These are phyloP conservation scores for Phialocephala sp. DNA, from an alignment of 2,329 filamentous ascomycete genomes.

Conservation along the genomic window DNA sequence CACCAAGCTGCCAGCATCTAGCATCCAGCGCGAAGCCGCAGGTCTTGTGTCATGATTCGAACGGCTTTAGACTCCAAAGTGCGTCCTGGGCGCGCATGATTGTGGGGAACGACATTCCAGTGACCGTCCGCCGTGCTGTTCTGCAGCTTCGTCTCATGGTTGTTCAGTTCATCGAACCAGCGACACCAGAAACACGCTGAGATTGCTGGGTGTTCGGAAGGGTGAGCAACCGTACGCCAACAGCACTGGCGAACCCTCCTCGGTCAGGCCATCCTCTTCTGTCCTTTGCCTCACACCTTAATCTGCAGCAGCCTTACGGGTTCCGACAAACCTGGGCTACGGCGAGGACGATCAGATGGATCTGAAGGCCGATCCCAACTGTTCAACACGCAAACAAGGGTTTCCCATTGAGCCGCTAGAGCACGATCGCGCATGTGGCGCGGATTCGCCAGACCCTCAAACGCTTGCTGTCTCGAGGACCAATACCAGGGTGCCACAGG, in stretches of 20 bases:
- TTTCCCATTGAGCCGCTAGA: conserved; percentile 24
- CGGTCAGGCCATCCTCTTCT: conserved; percentile 6
- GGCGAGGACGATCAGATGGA: conserved; percentile 11
- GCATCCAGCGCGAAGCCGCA: not conserved
- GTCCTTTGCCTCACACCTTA: conserved; percentile 12
- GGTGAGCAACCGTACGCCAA: conserved; percentile 27
- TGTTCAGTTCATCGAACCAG: conserved; percentile 18
- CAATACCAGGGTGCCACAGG: conserved; percentile 6
- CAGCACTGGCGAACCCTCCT: not conserved
- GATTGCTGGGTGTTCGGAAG: conserved; percentile 34
- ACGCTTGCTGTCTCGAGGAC: conserved; percentile 15
- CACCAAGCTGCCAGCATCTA: not conserved
- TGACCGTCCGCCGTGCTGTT: conserved; percentile 14
- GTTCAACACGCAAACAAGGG: conserved; percentile 13
- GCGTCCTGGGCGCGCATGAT: conserved; percentile 29
- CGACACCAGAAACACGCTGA: conserved; percentile 27
- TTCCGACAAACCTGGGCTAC: not conserved
- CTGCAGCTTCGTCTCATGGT: conserved; percentile 24
- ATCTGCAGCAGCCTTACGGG: conserved; percentile 17
- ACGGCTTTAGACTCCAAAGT: conserved; percentile 26
- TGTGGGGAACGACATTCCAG: conserved; percentile 18
- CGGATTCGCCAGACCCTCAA: conserved; percentile 7
- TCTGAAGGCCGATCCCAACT: conserved; percentile 15
- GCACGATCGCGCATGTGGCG: conserved; percentile 5
- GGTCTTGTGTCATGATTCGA: conserved; percentile 31